Evolutionary conservation across 2,329 filamentous ascomycete genomes (phyloP).

Genomic region (Cladosporium oxysporum): DNA sequence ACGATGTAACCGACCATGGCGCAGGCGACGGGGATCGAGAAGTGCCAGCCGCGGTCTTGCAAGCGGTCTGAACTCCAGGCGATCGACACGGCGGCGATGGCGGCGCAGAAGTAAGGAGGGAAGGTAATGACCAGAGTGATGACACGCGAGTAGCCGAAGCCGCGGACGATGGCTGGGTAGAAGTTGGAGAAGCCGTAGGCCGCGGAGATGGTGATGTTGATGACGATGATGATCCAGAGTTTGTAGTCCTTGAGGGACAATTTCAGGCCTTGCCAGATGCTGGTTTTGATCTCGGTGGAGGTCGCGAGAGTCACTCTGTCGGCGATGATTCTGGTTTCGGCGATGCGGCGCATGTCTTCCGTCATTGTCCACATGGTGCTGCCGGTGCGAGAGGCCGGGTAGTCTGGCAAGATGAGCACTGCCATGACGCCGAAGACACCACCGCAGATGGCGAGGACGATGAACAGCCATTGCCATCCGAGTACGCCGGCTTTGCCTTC

Average conservation of each 20-base stretch:
- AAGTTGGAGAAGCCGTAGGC: conserved; percentile 39
- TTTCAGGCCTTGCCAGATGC: conserved; percentile 41
- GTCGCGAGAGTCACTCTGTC: conserved; percentile 51
- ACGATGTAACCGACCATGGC: conserved; percentile 17
- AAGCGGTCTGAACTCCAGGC: conserved; percentile 39
- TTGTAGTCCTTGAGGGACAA: conserved; percentile 40
- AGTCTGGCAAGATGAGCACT: conserved; percentile 57
- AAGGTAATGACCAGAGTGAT: conserved; percentile 43
- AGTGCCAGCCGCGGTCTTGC: conserved; percentile 44
- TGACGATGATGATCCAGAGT: conserved; percentile 43
- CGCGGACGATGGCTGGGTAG: conserved; percentile 53
- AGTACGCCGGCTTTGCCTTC: conserved; percentile 57
- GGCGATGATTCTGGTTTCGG: conserved; percentile 53
- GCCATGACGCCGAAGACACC: conserved; percentile 61
- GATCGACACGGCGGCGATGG: conserved; percentile 32
- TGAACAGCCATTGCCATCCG: conserved; percentile 53
- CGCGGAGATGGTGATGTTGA: conserved; percentile 42
- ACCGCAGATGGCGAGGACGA: conserved; percentile 54
- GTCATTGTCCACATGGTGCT: conserved; percentile 56
- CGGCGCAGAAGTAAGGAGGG: conserved; percentile 33
- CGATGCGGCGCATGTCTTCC: conserved; percentile 55
- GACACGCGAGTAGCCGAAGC: conserved; percentile 69
- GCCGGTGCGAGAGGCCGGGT: conserved; percentile 40
- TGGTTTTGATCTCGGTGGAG: conserved; percentile 47
- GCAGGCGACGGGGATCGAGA: background rate